Conservation (phyloP, 1,284 basidiomycete genomes). For the Puccinia novopanici region DNA sequence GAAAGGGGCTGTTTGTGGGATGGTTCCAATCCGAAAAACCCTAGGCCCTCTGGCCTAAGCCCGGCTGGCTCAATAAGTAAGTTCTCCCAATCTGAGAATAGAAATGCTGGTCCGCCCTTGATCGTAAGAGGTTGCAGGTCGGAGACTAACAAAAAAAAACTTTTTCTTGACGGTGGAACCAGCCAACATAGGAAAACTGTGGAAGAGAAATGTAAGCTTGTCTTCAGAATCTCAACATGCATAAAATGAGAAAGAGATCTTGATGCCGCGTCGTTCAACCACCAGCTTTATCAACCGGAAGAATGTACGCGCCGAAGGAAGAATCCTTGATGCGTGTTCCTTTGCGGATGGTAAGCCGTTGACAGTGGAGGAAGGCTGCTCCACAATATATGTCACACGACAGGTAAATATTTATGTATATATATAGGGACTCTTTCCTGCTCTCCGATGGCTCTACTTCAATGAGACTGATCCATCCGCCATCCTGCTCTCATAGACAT, state of each 20-base stretch:
- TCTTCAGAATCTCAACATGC: not conserved
- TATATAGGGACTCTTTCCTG: not conserved
- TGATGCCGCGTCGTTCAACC: not conserved
- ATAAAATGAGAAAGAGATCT: not conserved
- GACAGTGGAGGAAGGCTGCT: not conserved
- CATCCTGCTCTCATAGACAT: not conserved
- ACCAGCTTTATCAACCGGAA: not conserved
- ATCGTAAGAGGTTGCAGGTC: not conserved
- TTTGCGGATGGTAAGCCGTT: not conserved
- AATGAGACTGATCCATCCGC: not conserved
- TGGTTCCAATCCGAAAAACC: not conserved
- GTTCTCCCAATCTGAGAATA: not conserved
- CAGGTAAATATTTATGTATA: not conserved
- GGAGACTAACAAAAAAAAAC: not conserved
- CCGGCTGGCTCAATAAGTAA: not conserved
- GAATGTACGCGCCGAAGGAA: not conserved
- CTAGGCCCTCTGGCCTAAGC: not conserved
- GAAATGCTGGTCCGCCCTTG: not conserved
- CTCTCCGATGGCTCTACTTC: no score
- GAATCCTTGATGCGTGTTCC: not conserved
- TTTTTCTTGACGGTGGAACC: not conserved
- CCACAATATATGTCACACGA: slow-evolving; percentile 4
- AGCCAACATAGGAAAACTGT: slow-evolving; percentile 5
- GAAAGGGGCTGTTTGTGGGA: not conserved
- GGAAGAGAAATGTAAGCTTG: not conserved